Evolutionary conservation across 1,139 yeast species (phyloP), one percentile per base, ranked within the genome.

Genomic region (Petasospora fabianii): DNA sequence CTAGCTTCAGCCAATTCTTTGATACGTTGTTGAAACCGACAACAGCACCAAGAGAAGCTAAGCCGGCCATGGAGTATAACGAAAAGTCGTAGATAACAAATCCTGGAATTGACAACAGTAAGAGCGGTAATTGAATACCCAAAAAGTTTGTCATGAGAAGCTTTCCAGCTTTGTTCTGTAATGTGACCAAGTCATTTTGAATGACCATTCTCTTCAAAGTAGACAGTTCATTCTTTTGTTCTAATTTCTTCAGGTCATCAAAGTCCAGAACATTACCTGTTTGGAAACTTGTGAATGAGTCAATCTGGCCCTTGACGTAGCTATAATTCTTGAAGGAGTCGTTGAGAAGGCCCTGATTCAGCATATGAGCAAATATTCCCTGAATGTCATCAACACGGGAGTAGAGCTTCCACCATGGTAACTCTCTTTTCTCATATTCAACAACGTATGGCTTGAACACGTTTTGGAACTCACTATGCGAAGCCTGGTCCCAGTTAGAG

Each of bases 1-100:
- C 36, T 3, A 46, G 27, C 11, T 35, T 37, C 10, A 51, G 34
- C 64, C 64, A 60, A 10, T 44, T 32, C 22, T 53, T 52, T 18
- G 59, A 50, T 16, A 60, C 54, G 35, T 56, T 58, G 31, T 53
- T 56, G 32, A 60, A 50, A 0, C 65, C 65, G n/a, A 56, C 31
- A 3, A 53, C 54, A 6, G 53, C 22, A 17, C 65, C 65, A 5
- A 61, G 38, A 12, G 56, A 52, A 3, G 58, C 58, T 11, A 61
- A 32, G 1, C 61, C 56, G 24, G 53, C 48, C 64, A 60, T 59
- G 8, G 64, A 58, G 36, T 51, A 55, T 1, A 47, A 20, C 1
- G 59, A 48, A 32, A 53, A 59, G 29, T 55, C 56, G 22, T 50
- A 54, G 6, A 61, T 41, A 1, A 57, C 32, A 20, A 41, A 48